phyloP scores from a whole-genome alignment of 257 asterid species.

The Solanum sitiens region DNA sequence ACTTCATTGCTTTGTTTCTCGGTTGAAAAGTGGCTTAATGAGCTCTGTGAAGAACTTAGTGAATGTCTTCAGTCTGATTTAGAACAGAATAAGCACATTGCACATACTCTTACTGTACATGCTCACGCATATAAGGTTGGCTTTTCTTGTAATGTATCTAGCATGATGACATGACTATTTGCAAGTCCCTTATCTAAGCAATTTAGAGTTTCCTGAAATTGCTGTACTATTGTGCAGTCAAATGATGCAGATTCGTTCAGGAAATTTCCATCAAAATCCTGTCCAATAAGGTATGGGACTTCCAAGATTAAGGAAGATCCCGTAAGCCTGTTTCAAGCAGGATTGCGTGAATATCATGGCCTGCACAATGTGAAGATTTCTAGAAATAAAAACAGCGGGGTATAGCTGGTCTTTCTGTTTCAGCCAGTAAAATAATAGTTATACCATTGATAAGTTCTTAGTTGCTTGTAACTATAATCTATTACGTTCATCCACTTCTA shows the following conservation, averaged over 20 bases:
- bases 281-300: conserved; percentile 74
- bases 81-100: conserved; percentile 42
- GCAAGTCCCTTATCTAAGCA: neutral
- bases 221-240: conserved; percentile 28
- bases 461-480: too few species aligned
- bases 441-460: too few species aligned
- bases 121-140: conserved; percentile 80
- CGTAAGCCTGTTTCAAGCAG: conserved; percentile 64
- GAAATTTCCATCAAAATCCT: conserved; percentile 85
- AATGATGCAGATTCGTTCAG: conserved; percentile 53
- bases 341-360: conserved; percentile 74
- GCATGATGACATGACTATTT: neutral
- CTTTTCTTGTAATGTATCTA: neutral
- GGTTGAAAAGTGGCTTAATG: too few species aligned
- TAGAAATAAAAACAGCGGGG: conserved; percentile 56
- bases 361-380: conserved; percentile 20
- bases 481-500: too few species aligned
- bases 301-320: conserved; percentile 89
- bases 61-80: too few species aligned
- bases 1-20: too few species aligned
- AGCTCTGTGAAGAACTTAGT: too few species aligned
- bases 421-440: neutral
- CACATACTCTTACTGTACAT: conserved; percentile 76
- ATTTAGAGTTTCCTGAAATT: neutral
- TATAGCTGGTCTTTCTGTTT: conserved; percentile 74